Evolutionary conservation across 176 grass and related monocot genomes (phyloP).

Genomic region (Poa annua): DNA sequence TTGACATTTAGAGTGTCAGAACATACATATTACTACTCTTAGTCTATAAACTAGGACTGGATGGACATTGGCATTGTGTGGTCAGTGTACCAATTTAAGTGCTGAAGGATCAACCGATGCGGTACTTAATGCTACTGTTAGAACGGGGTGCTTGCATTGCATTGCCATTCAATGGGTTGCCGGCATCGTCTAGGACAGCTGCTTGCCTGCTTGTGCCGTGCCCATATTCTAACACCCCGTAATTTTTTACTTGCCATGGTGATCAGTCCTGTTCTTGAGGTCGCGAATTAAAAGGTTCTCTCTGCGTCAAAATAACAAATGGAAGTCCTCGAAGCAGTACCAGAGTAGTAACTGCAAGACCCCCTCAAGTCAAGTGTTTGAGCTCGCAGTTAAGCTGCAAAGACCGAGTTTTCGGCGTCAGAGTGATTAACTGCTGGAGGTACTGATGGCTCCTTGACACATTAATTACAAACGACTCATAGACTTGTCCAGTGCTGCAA

Average conservation of each 20-base stretch:
- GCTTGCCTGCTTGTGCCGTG: too few relatives aligned
- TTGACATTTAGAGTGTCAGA: background rate
- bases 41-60: constrained; percentile 15
- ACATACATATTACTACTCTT: background rate
- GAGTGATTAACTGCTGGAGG: background rate
- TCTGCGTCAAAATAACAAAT: too few relatives aligned
- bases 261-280: background rate
- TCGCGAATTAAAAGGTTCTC: background rate
- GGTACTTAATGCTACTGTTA: constrained; percentile 25
- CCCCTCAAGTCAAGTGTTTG: background rate
- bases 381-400: background rate
- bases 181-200: constrained; percentile 18
- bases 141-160: background rate
- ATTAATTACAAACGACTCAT: too few relatives aligned
- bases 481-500: too few relatives aligned
- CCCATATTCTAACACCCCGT: too few relatives aligned
- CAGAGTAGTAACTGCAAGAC: too few relatives aligned
- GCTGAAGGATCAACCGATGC: too few relatives aligned
- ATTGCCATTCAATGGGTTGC: constrained; percentile 19
- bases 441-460: too few relatives aligned
- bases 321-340: too few relatives aligned
- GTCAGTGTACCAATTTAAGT: background rate
- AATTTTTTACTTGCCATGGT: constrained; percentile 12
- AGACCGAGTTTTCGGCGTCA: background rate
- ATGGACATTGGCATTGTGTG: background rate